Conservation (phyloP, 2,329 filamentous ascomycete species). For the Xylaria sp. region DNA sequence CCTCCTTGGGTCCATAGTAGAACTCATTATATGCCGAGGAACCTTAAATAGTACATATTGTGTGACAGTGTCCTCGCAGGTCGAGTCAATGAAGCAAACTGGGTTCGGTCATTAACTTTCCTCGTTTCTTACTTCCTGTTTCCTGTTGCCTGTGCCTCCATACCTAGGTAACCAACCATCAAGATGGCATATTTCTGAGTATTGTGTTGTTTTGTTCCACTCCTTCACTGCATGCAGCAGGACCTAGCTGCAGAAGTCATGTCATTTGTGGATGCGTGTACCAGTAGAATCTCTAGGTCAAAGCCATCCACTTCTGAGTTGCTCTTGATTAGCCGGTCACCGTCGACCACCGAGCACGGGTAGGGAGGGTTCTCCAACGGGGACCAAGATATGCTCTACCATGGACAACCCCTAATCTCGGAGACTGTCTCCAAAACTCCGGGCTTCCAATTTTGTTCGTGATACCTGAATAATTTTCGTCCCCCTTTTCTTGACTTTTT, state of each 20-base stretch:
- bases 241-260: constrained; percentile 31
- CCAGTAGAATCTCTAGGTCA: constrained; percentile 28
- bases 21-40: neutral
- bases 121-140: neutral
- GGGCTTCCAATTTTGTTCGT: constrained; percentile 30
- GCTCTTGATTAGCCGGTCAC: constrained; percentile 32
- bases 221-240: constrained; percentile 20
- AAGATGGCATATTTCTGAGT: neutral
- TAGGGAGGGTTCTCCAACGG: constrained; percentile 24
- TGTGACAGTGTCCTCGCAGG: neutral
- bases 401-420: constrained; percentile 22
- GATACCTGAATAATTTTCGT: constrained; percentile 1
- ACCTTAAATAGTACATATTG: constrained; percentile 5
- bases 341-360: constrained; percentile 8
- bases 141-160: neutral
- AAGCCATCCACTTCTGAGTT: constrained; percentile 18
- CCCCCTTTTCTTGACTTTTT: neutral
- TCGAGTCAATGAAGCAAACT: neutral
- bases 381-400: constrained; percentile 25
- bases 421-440: constrained; percentile 27
- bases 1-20: neutral
- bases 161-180: neutral
- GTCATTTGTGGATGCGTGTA: constrained; percentile 32
- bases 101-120: neutral
- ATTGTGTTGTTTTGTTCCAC: constrained; percentile 6